Conservation (phyloP, 2,329 filamentous ascomycete genomes). For the Didymella segeticola region DNA sequence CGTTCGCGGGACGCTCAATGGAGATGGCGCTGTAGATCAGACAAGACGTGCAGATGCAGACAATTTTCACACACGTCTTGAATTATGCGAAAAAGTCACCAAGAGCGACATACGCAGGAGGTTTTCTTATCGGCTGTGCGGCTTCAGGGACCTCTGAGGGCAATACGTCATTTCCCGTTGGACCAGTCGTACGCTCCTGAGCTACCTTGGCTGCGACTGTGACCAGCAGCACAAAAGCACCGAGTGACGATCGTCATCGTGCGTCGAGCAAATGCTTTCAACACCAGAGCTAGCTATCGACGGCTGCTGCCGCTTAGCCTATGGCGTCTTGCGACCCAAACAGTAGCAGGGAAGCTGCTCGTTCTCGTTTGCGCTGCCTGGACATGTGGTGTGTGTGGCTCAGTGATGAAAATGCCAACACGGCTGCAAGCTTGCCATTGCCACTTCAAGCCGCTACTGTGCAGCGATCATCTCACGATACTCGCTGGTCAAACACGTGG, state of each 20-base stretch:
- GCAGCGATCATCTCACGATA: neutral
- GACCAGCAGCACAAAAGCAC: conserved; percentile 11
- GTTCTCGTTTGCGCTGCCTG: neutral
- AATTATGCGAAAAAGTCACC: neutral
- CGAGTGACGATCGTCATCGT: conserved; percentile 19
- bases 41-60: conserved; percentile 10
- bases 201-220: conserved; percentile 8
- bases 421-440: neutral
- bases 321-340: conserved; percentile 2
- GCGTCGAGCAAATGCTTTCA: conserved; percentile 7
- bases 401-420: no score
- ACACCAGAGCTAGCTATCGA: conserved; percentile 11
- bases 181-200: conserved; percentile 9
- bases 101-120: conserved; percentile 3
- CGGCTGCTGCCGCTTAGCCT: conserved; percentile 17
- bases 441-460: neutral
- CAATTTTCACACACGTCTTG: neutral
- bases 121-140: conserved; percentile 21
- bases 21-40: conserved; percentile 27
- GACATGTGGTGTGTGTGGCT: neutral
- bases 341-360: no score
- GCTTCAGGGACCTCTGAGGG: conserved; percentile 2
- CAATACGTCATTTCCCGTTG: conserved; percentile 13
- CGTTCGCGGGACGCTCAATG: conserved; percentile 20
- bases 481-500: conserved; percentile 27